A percentile compares a stretch with the other conserved stretches of the same genome.
Conservation (phyloP, 2,329 filamentous ascomycete genomes). For the Hysterium pulicare region DNA sequence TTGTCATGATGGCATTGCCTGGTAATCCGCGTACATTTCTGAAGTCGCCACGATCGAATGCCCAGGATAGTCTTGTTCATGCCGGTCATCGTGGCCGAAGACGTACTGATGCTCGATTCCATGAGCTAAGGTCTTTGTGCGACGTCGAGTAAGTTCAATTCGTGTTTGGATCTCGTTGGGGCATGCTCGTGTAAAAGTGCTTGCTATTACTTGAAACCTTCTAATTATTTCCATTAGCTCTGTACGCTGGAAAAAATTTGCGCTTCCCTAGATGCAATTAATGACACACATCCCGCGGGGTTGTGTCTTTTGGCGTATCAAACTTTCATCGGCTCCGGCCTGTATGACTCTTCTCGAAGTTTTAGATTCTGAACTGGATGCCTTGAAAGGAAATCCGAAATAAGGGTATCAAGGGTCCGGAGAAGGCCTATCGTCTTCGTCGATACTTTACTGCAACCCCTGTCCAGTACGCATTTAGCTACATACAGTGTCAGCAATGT, state of each 20-base stretch:
- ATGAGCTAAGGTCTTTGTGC: background rate
- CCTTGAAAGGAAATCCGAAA: conserved; percentile 3
- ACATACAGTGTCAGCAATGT: conserved; percentile 2
- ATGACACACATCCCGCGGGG: conserved; percentile 3
- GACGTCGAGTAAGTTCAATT: background rate
- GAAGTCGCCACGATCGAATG: no score
- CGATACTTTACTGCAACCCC: conserved; percentile 1
- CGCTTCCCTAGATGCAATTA: conserved; percentile 1
- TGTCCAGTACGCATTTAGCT: conserved; percentile 2
- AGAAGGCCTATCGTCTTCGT: conserved; percentile 2
- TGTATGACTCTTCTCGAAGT: background rate
- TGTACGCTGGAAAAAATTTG: conserved; percentile 1
- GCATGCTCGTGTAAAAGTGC: background rate
- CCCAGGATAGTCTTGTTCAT: no score
- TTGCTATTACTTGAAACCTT: background rate
- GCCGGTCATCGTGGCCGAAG: no score
- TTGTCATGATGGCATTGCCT: no score
- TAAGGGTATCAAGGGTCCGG: background rate
- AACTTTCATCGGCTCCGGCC: background rate
- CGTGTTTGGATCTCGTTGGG: background rate
- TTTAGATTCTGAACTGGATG: background rate
- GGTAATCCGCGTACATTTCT: no score
- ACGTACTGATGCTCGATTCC: background rate
- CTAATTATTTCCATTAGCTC: conserved; percentile 2
- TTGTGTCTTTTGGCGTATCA: background rate